A percentile compares a stretch with the other conserved stretches of the same genome.
Conservation (phyloP, 306 rosid species). For the Elaeagnus macrophylla region DNA sequence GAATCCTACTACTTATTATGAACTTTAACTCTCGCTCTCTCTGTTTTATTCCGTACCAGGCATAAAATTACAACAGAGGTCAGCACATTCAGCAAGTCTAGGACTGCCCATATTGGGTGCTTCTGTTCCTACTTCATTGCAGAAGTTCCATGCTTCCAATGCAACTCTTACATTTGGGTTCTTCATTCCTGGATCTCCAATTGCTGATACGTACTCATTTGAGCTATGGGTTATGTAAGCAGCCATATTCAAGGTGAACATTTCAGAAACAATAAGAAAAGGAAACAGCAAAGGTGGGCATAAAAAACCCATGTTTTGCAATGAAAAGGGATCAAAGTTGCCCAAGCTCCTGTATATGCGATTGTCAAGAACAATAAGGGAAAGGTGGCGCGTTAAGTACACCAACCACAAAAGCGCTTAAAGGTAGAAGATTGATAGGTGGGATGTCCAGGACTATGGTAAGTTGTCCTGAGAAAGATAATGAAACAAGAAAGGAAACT, state of each 20-base stretch:
- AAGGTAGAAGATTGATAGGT: background rate
- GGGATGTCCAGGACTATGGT: background rate
- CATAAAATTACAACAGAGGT: slow-evolving; percentile 17
- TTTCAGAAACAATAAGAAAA: slow-evolving; percentile 10
- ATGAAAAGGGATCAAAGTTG: background rate
- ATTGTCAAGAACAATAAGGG: background rate
- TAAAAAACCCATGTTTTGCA: slow-evolving; percentile 13
- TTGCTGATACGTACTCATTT: slow-evolving; percentile 23
- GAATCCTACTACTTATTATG: background rate
- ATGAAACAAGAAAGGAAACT: too few relatives aligned
- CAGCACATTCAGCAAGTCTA: slow-evolving; percentile 52
- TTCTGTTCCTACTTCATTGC: slow-evolving; percentile 56
- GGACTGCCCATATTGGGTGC: slow-evolving; percentile 59
- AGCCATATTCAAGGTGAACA: slow-evolving; percentile 10
- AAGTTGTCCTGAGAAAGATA: too few relatives aligned
- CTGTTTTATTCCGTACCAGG: slow-evolving; percentile 12
- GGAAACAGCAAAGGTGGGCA: slow-evolving; percentile 3
- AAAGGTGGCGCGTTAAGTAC: background rate
- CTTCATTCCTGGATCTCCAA: slow-evolving; percentile 55
- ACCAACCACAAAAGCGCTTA: background rate
- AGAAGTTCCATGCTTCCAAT: slow-evolving; percentile 52
- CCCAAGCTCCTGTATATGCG: background rate
- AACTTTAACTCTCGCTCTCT: too few relatives aligned
- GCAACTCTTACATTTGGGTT: slow-evolving; percentile 42
- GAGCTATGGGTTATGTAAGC: slow-evolving; percentile 11